Evolutionary conservation across 2,329 filamentous ascomycete species (phyloP).

Genomic region (Gremmenia infestans): DNA sequence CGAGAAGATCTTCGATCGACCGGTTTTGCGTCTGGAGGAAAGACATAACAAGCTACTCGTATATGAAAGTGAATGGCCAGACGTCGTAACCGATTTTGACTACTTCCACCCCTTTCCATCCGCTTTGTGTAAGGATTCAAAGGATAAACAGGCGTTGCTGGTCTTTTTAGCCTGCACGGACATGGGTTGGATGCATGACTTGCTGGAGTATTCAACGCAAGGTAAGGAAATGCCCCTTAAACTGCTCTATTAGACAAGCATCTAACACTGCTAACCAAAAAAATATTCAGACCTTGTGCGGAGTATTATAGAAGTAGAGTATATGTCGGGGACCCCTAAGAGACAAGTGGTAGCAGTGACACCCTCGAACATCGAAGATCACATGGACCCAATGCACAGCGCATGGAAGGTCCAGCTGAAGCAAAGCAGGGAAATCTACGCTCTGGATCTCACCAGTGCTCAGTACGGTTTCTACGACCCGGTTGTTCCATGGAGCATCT

Average conservation of each 20-base stretch:
- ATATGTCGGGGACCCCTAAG: not conserved
- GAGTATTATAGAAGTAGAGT: conserved; percentile 1
- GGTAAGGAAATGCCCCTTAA: not conserved
- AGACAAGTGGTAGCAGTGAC: not conserved
- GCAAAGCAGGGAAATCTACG: conserved; percentile 2
- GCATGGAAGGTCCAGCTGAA: conserved; percentile 2
- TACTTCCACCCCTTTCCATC: not conserved
- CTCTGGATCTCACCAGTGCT: conserved; percentile 10
- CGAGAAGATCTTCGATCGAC: not conserved
- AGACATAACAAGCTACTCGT: not conserved
- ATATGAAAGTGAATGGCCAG: not conserved
- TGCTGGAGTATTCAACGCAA: not conserved
- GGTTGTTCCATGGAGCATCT: not conserved
- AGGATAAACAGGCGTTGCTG: not conserved
- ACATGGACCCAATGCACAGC: not conserved
- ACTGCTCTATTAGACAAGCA: not conserved
- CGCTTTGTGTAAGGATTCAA: not conserved
- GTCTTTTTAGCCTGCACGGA: not conserved
- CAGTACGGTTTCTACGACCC: conserved; percentile 12
- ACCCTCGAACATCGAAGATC: not conserved
- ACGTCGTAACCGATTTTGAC: not conserved
- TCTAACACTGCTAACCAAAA: too few relatives aligned
- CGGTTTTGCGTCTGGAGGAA: not conserved
- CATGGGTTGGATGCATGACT: not conserved
- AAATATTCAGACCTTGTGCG: not conserved